phyloP scores from a whole-genome alignment of 2,329 filamentous ascomycete genomes.

The Ophioceras dolichostomum region DNA sequence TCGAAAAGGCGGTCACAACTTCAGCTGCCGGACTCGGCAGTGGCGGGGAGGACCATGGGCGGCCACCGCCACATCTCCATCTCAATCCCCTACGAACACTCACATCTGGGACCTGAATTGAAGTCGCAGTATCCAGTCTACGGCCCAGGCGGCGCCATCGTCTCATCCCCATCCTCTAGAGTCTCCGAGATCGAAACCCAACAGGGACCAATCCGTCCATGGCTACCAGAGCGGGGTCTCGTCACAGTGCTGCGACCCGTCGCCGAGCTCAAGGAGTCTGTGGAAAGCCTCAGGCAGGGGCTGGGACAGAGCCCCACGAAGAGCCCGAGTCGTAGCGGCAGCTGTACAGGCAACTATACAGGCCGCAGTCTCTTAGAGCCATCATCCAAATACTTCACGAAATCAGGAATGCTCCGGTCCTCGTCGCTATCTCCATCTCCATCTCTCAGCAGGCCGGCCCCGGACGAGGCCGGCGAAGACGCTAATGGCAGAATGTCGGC shows the following conservation, averaged over 20 bases:
- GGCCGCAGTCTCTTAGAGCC: too few relatives aligned
- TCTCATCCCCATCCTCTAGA: slow-evolving; percentile 2
- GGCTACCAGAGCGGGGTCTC: slow-evolving; percentile 4
- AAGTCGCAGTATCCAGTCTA: slow-evolving; percentile 12
- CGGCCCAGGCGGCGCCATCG: not conserved
- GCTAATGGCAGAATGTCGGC: too few relatives aligned
- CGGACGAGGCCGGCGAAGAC: too few relatives aligned
- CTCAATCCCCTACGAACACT: slow-evolving; percentile 42
- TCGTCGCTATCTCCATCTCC: too few relatives aligned
- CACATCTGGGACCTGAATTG: slow-evolving; percentile 22
- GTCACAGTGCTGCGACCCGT: slow-evolving; percentile 22
- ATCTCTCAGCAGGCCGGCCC: too few relatives aligned
- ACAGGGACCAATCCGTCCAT: not conserved
- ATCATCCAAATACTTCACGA: too few relatives aligned
- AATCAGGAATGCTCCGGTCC: too few relatives aligned
- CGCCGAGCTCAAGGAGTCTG: slow-evolving; percentile 21
- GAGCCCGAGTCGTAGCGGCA: too few relatives aligned
- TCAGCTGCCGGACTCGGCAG: slow-evolving; percentile 40
- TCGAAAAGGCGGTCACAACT: slow-evolving; percentile 15
- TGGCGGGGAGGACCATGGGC: slow-evolving; percentile 38
- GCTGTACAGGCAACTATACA: too few relatives aligned
- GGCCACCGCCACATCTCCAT: slow-evolving; percentile 49
- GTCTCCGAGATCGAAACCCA: slow-evolving; percentile 8
- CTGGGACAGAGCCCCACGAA: too few relatives aligned
- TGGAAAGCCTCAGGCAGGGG: slow-evolving; percentile 6